Evolutionary conservation across 306 rosid genomes (phyloP), one percentile per base, ranked within the genome.

Genomic region (Pterocarpus macrocarpus): DNA sequence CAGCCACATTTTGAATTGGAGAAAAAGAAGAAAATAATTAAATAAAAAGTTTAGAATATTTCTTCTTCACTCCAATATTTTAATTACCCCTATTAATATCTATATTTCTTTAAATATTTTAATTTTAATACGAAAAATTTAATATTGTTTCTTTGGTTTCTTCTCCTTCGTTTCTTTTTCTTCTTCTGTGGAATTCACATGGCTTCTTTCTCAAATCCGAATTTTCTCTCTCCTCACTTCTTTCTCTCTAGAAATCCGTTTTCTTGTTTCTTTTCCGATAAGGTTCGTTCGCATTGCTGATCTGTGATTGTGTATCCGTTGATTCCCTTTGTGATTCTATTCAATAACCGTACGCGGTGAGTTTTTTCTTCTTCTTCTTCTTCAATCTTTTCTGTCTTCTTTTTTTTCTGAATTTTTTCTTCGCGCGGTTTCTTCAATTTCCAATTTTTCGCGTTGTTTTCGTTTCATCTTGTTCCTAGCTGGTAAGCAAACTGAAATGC

Each of bases 121-220:
- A 52, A 15, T 55, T n/a, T 52, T 14, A 52, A 7, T 9, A 59
- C 4, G 1, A 59, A 62, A 32, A 76, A 3, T n/a, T 47, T 47
- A 5, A 49, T 62, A 55, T 38, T 52, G 66, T 71, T 76, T 81
- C 84, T 59, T 86, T 86, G 85, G 84, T 87, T 84, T 82, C 88
- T 87, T 84, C 91, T 83, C 83, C 89, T 68, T 62, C 56, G 79
- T 83, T 73, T 87, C 13, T 50, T 50, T 13, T 50, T 55, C 61
- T 84, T 82, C 82, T 71, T 86, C 78, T 49, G 76, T 81, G 85
- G 92, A 83, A 84, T 88, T 78, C 85, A 44, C 45, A 79, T 84
- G 84, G 90, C 92, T 78, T 88, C 83, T 61, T 22, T 86, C 65
- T 52, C 81, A 77, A 87, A 84, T 90, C 91, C 89, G 84, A 84